Evolutionary conservation across 169 alveolate genomes (phyloP).

Genomic region (Plasmodium inui): DNA sequence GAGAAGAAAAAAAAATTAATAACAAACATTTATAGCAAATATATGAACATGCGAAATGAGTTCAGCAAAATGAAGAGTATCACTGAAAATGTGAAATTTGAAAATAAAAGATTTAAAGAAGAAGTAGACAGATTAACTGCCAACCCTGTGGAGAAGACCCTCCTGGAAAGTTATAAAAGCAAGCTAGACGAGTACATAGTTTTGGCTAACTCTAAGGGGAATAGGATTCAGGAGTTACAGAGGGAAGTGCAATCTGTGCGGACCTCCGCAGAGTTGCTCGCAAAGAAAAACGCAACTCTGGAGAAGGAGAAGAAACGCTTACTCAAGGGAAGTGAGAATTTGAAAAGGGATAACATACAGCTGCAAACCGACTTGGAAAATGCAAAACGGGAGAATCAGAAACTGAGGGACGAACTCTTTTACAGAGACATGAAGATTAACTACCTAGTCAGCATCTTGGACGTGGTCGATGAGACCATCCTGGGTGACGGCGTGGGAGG

Average conservation of each 20-base stretch:
- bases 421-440: conserved; percentile 65
- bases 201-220: conserved; percentile 25
- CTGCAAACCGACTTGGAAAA: conserved; percentile 49
- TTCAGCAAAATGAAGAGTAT: conserved; percentile 21
- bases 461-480: conserved; percentile 44
- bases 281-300: not conserved
- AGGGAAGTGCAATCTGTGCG: conserved; percentile 2
- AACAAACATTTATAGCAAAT: conserved; percentile 33
- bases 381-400: conserved; percentile 1
- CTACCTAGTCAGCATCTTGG: conserved; percentile 36
- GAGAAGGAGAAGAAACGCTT: conserved; percentile 22
- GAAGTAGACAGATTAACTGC: conserved; percentile 7
- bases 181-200: conserved; percentile 43
- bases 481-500: not conserved
- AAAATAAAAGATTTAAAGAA: conserved; percentile 41
- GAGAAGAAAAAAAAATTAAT: conserved; percentile 44
- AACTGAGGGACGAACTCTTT: conserved; percentile 33
- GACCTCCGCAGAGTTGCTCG: not conserved
- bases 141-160: conserved; percentile 11
- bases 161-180: conserved; percentile 18
- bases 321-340: not conserved
- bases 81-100: conserved; percentile 12
- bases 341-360: conserved; percentile 13
- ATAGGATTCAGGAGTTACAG: conserved; percentile 32
- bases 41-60: conserved; percentile 48